Evolutionary conservation across 768 basidiomycete genomes (phyloP).

Genomic region (Boletus vinaceobasis): DNA sequence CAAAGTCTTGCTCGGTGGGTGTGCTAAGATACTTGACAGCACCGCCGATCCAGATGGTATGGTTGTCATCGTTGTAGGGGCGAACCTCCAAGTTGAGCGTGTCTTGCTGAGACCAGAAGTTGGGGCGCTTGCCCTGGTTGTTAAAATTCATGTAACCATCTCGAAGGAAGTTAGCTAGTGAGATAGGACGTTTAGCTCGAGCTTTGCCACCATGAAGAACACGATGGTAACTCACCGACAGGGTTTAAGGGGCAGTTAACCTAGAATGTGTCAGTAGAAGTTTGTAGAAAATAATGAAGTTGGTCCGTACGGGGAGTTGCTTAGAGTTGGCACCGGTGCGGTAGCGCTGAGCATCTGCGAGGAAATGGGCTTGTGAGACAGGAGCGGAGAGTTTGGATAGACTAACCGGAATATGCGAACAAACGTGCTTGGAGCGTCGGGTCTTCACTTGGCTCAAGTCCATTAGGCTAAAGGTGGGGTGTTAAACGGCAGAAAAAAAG

Average conservation of each 20-base stretch:
- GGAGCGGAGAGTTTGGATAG: background rate
- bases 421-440: constrained; percentile 56
- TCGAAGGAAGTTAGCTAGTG: constrained; percentile 37
- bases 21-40: constrained; percentile 36
- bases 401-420: constrained; percentile 52
- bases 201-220: too few species aligned
- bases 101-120: constrained; percentile 37
- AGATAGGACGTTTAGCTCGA: background rate
- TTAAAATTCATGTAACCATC: constrained; percentile 37
- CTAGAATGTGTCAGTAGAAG: constrained; percentile 7
- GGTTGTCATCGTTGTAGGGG: constrained; percentile 38
- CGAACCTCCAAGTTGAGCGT: constrained; percentile 32
- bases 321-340: constrained; percentile 38
- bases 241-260: constrained; percentile 39
- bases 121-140: constrained; percentile 40
- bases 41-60: constrained; percentile 41
- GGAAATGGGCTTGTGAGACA: background rate
- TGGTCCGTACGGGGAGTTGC: constrained; percentile 32
- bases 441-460: constrained; percentile 50
- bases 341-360: constrained; percentile 37
- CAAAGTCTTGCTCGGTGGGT: constrained; percentile 39
- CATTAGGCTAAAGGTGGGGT: constrained; percentile 16
- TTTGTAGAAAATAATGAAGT: background rate
- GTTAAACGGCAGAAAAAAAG: background rate
- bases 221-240: constrained; percentile 26